Evolutionary conservation across 306 rosid genomes (phyloP).

Genomic region (Quillaja saponaria): DNA sequence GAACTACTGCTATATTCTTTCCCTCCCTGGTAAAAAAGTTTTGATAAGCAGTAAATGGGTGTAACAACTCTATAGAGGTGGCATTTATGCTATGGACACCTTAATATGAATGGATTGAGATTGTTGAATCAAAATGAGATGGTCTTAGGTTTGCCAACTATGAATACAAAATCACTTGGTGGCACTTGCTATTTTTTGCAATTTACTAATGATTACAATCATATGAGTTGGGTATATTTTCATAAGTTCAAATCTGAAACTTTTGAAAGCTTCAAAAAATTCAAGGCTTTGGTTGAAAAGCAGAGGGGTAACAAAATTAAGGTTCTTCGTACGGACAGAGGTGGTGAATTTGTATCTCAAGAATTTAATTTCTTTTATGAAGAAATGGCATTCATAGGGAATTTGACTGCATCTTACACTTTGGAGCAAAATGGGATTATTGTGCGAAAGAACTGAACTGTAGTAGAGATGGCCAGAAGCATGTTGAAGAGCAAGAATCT

Average conservation of each 20-base stretch:
- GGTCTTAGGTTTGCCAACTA: not conserved
- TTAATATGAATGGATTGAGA: not conserved
- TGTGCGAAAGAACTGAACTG: not conserved
- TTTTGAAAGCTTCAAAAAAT: not conserved
- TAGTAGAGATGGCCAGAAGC: not conserved
- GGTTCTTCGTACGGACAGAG: not conserved
- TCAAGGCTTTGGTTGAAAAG: not conserved
- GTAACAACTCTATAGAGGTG: too few species aligned
- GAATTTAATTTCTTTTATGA: not conserved
- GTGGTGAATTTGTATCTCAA: not conserved
- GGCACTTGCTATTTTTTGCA: not conserved
- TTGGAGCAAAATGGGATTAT: not conserved
- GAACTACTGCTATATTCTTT: too few species aligned
- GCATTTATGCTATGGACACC: conserved; percentile 5
- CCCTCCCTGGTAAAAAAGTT: too few species aligned
- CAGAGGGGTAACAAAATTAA: not conserved
- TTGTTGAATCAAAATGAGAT: not conserved
- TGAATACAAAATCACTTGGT: not conserved
- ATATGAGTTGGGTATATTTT: not conserved
- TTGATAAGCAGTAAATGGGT: too few species aligned
- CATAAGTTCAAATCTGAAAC: not conserved
- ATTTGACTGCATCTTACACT: not conserved
- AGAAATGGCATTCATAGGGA: not conserved
- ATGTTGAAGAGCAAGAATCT: not conserved
- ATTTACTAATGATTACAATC: not conserved